These are phyloP conservation scores for Colletotrichum sojae DNA, from an alignment of 2,329 filamentous ascomycete genomes.

Conservation along the genomic window DNA sequence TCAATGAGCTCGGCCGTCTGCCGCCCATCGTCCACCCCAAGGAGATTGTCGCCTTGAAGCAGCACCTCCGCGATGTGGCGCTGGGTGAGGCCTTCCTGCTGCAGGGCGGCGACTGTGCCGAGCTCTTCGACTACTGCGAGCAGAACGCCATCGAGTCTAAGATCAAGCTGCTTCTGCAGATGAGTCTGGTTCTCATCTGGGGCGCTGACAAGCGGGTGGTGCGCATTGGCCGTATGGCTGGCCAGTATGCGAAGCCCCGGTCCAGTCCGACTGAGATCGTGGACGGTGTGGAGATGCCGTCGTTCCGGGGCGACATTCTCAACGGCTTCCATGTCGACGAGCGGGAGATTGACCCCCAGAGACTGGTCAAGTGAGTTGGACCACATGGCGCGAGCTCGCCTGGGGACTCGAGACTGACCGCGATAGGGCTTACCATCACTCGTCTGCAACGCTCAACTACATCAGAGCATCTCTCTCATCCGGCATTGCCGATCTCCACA, in stretches of 20 bases:
- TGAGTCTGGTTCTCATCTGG: constrained; percentile 97
- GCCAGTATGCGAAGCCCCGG: constrained; percentile 96
- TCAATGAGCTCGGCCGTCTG: constrained; percentile 75
- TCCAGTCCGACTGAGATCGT: constrained; percentile 89
- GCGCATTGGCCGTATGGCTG: constrained; percentile 94
- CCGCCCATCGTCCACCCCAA: constrained; percentile 85
- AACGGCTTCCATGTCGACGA: constrained; percentile 88
- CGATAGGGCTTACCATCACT: constrained; percentile 90
- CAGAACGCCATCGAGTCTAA: constrained; percentile 93
- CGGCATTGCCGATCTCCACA: constrained; percentile 93
- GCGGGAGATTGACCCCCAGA: constrained; percentile 83
- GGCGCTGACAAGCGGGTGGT: constrained; percentile 86
- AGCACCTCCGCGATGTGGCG: constrained; percentile 86
- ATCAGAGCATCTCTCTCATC: constrained; percentile 86
- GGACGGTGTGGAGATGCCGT: constrained; percentile 85
- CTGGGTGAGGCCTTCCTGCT: constrained; percentile 92
- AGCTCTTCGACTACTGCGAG: constrained; percentile 97
- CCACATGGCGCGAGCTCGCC: not conserved
- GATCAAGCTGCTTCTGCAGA: constrained; percentile 96
- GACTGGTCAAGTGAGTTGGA: constrained; percentile 76
- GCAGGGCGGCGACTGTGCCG: constrained; percentile 96
- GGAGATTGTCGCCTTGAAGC: constrained; percentile 86
- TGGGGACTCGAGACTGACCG: constrained; percentile 11
- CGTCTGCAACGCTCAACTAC: constrained; percentile 94
- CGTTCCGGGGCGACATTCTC: constrained; percentile 95